A percentile compares a stretch with the other conserved stretches of the same genome.
These are phyloP conservation scores for Torulaspora indica DNA, from an alignment of 805 yeast genomes.

Conservation along the genomic window DNA sequence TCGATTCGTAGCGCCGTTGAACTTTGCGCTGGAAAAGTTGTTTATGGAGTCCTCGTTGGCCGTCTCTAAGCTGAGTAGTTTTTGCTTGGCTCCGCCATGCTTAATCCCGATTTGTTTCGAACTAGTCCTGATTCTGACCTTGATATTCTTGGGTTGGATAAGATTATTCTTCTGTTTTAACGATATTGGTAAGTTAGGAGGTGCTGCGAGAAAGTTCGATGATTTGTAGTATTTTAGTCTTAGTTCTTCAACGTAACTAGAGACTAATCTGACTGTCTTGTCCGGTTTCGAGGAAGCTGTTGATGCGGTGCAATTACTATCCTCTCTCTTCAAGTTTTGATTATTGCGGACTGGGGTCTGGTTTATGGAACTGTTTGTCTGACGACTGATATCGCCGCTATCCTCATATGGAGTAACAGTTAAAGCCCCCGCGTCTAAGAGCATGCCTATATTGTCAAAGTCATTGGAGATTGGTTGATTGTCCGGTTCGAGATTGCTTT, in stretches of 20 bases:
- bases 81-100: slow-evolving; percentile 37
- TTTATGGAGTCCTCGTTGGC: slow-evolving; percentile 24
- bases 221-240: slow-evolving; percentile 33
- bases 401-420: background rate
- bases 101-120: slow-evolving; percentile 37
- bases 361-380: background rate
- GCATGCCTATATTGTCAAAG: background rate
- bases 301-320: slow-evolving; percentile 8
- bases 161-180: slow-evolving; percentile 33
- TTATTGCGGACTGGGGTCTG: background rate
- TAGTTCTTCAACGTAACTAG: slow-evolving; percentile 35
- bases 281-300: slow-evolving; percentile 19
- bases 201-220: slow-evolving; percentile 34
- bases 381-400: background rate
- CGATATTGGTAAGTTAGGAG: slow-evolving; percentile 35
- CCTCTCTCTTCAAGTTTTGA: slow-evolving; percentile 11
- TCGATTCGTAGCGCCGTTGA: slow-evolving; percentile 7
- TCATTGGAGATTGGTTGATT: background rate
- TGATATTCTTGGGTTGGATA: slow-evolving; percentile 33
- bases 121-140: slow-evolving; percentile 35
- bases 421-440: slow-evolving; percentile 4
- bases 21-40: slow-evolving; percentile 4
- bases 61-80: slow-evolving; percentile 34
- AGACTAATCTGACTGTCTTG: slow-evolving; percentile 27
- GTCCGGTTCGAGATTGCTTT: background rate